Percentiles rank a stretch among this genome's conserved stretches.
These are phyloP conservation scores for Globisporangium perplexum DNA, from an alignment of 352 stramenopile genomes.

Conservation along the genomic window DNA sequence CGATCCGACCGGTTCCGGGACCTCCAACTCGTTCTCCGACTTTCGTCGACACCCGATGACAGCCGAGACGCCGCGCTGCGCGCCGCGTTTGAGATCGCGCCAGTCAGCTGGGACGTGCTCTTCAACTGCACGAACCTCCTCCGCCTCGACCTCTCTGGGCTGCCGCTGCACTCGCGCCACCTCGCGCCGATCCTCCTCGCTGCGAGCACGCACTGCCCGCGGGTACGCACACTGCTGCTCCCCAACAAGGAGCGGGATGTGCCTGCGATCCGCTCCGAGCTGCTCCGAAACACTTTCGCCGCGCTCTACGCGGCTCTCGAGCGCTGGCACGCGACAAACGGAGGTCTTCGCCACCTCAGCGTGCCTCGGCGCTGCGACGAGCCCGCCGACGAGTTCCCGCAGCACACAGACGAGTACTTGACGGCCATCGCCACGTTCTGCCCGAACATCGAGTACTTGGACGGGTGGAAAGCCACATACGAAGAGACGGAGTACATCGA, in stretches of 20 bases:
- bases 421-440: conserved; percentile 4
- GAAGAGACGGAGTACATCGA: conserved; percentile 8
- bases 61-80: background rate
- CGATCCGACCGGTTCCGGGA: background rate
- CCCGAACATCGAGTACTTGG: conserved; percentile 12
- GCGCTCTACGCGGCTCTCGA: conserved; percentile 8
- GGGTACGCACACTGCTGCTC: conserved; percentile 6
- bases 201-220: background rate
- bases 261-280: background rate
- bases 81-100: background rate
- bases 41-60: background rate
- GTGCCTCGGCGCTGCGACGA: conserved; percentile 10
- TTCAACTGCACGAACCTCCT: background rate
- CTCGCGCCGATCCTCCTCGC: conserved; percentile 4
- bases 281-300: conserved; percentile 3
- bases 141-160: conserved; percentile 7
- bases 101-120: conserved; percentile 1
- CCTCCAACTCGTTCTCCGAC: background rate
- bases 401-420: conserved; percentile 7
- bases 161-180: conserved; percentile 9
- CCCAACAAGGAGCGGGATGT: background rate
- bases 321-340: conserved; percentile 6
- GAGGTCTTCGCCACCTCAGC: conserved; percentile 10
- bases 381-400: conserved; percentile 1
- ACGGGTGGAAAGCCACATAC: conserved; percentile 14